Evolutionary conservation across 257 asterid species (phyloP).

Genomic region (Salvia splendens): DNA sequence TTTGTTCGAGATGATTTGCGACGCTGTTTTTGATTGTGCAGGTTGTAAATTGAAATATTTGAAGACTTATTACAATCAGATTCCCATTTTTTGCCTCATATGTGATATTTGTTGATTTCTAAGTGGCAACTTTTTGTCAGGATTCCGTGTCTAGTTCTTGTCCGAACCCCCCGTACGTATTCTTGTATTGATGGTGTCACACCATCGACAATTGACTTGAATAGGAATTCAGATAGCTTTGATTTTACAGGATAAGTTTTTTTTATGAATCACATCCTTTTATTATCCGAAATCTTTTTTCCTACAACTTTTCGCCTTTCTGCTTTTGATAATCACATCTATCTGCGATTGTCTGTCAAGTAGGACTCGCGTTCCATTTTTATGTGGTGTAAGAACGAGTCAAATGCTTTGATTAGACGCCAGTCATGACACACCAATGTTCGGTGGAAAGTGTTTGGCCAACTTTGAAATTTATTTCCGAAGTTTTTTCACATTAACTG

Average conservation of each 20-base stretch:
- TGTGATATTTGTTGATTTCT: background rate
- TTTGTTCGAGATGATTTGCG: conserved; percentile 12
- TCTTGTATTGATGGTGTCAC: too few relatives aligned
- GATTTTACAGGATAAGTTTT: background rate
- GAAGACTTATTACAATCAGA: background rate
- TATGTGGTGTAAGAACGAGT: conserved; percentile 5
- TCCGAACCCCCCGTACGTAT: background rate
- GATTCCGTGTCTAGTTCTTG: background rate
- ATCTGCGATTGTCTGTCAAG: background rate
- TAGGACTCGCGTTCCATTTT: background rate
- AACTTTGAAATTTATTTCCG: background rate
- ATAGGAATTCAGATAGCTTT: background rate
- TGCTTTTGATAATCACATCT: background rate
- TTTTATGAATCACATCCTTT: conserved; percentile 1
- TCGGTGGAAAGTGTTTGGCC: background rate
- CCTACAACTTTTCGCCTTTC: background rate
- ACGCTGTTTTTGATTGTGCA: background rate
- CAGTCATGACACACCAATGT: background rate
- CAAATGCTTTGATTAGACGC: conserved; percentile 11
- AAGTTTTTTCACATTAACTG: background rate
- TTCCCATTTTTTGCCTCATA: conserved; percentile 9
- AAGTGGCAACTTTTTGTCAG: conserved; percentile 1
- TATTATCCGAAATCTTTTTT: background rate
- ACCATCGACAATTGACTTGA: background rate
- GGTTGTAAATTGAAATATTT: background rate